These are phyloP conservation scores for Candida parachauliodes DNA, from an alignment of 805 yeast genomes.

Conservation along the genomic window DNA sequence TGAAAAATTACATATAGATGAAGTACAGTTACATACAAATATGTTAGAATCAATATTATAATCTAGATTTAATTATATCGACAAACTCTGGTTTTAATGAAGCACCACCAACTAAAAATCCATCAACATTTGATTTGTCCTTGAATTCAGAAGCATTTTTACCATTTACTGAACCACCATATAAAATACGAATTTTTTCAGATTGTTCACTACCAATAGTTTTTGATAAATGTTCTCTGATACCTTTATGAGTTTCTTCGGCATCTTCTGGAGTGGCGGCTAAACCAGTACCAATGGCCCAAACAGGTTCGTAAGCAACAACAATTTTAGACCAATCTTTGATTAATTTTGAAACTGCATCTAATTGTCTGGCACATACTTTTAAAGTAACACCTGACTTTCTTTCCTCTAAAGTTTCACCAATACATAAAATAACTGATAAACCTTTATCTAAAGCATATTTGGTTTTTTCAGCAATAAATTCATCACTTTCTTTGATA, in stretches of 20 bases:
- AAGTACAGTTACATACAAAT: constrained; percentile 10
- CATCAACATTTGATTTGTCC: constrained; percentile 92
- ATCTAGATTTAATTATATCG: constrained; percentile 91
- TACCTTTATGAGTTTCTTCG: constrained; percentile 86
- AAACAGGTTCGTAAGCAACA: constrained; percentile 98
- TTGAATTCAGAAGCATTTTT: constrained; percentile 86
- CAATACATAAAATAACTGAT: constrained; percentile 92
- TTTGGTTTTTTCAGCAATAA: constrained; percentile 90
- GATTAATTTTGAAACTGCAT: constrained; percentile 78
- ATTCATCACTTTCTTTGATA: constrained; percentile 84
- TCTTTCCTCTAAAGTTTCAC: constrained; percentile 96
- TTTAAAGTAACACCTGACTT: constrained; percentile 81
- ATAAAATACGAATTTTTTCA: constrained; percentile 78
- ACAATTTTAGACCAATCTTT: constrained; percentile 90
- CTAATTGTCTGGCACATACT: constrained; percentile 84
- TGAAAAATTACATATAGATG: constrained; percentile 11
- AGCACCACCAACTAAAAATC: constrained; percentile 99
- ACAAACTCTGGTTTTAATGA: constrained; percentile 96
- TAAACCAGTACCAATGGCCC: constrained; percentile 99
- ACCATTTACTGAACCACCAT: constrained; percentile 99
- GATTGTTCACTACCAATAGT: constrained; percentile 80
- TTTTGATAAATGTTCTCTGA: constrained; percentile 77
- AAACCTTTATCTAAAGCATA: constrained; percentile 89
- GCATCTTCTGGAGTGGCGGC: constrained; percentile 99
- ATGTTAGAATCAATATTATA: constrained; percentile 34